These are phyloP conservation scores for Hypoxylon lienhwacheense DNA, from an alignment of 495 filamentous ascomycete genomes.

Conservation along the genomic window DNA sequence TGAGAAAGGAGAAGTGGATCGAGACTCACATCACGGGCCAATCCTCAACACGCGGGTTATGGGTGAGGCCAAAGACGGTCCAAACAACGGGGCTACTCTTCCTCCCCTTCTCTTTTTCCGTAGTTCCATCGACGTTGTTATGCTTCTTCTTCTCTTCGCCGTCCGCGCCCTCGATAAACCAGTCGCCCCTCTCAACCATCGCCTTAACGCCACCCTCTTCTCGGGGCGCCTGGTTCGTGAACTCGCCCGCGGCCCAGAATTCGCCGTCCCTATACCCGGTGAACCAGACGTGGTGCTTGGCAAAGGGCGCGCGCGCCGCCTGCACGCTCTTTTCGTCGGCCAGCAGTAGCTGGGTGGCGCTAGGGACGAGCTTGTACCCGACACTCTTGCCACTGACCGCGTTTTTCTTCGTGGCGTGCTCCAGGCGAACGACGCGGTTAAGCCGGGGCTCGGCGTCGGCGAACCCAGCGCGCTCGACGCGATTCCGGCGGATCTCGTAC, in stretches of 20 bases:
- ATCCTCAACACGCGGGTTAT: constrained; percentile 62
- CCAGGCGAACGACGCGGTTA: constrained; percentile 79
- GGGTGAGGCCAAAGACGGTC: constrained; percentile 63
- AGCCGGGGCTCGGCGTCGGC: constrained; percentile 62
- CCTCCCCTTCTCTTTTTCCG: constrained; percentile 23
- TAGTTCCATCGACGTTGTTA: not conserved
- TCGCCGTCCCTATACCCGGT: constrained; percentile 77
- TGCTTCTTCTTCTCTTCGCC: constrained; percentile 33
- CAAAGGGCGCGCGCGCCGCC: constrained; percentile 77
- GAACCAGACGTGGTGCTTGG: constrained; percentile 79
- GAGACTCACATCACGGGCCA: constrained; percentile 62
- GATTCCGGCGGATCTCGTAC: constrained; percentile 55
- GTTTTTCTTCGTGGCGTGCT: constrained; percentile 67
- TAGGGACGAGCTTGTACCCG: constrained; percentile 75
- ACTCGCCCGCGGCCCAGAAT: constrained; percentile 78
- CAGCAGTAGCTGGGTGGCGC: constrained; percentile 78
- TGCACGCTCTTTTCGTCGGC: constrained; percentile 69
- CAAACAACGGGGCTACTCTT: constrained; percentile 57
- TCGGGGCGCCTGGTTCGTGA: constrained; percentile 70
- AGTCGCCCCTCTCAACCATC: constrained; percentile 39
- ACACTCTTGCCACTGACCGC: constrained; percentile 74
- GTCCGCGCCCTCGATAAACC: constrained; percentile 32
- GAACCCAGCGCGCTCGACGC: constrained; percentile 60
- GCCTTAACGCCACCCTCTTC: constrained; percentile 38
- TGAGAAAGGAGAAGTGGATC: not conserved